Evolutionary conservation across 78 protist species (phyloP), one percentile per base, ranked within the genome.

Genomic region (Andalucia godoyi): DNA sequence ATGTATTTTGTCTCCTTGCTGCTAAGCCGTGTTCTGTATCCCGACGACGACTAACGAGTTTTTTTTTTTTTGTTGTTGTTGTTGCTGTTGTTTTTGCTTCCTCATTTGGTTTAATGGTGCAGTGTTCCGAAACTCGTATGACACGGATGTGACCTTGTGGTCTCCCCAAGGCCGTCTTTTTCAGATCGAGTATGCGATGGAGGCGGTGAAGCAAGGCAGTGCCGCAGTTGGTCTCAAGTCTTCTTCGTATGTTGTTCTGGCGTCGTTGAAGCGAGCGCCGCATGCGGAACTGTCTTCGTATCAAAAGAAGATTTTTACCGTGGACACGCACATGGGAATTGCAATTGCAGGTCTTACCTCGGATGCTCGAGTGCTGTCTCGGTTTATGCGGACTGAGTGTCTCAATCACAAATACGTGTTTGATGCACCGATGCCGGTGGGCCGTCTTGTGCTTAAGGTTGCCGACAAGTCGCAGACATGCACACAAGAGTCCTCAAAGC

Each of bases 131-230:
- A 70, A 61, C 39, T 68, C 79, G 65, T 87, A 83, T 74, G 95
- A 90, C 65, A 71, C 77, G 7, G 96, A 91, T 55, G 72, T 85
- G 58, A 83, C 89, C 23, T 80, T 81, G 30, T 91, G 90, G 88
- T 63, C 80, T 21, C 94, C 93, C 37, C 66, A 72, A 2, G 98
- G 98, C 4, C 75, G 97, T 6, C 74, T 94, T 60, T 88, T 83
- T 62, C 97, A 94, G 82, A 76, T 92, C 8, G 98, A 94, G 73
- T 94, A 94, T 52, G 98, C 98, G 18, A 90, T 88, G 94, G 96
- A 94, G 59, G 98, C 98, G 8, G 97, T 94, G 2, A 92, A 92
- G 66, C 95, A 91, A 70, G 98, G 92, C 33, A 69, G 83, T 25
- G 90, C 89, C 8, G 74, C 85, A 17, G 88, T 91, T 21, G 96